Evolutionary conservation across 176 grass and related monocot genomes (phyloP), one percentile per base, ranked within the genome.

Genomic region (Tuctoria greenei): DNA sequence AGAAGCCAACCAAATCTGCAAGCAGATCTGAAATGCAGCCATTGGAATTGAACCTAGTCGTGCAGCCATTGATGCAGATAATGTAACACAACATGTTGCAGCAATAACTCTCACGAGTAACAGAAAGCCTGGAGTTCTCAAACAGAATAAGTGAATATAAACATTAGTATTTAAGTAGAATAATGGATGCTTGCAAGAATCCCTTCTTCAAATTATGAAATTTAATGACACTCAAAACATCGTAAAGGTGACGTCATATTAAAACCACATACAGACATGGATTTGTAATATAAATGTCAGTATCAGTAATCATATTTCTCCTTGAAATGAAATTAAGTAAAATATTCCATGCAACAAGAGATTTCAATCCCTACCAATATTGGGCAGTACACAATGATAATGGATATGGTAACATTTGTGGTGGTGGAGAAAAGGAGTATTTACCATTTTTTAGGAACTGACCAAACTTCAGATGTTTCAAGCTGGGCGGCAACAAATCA

Each of bases 1-100:
- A 18, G 78, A 89, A 35, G 94, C 83, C 60, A 97, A 62, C 94
- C 94, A 97, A 55, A 91, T 86, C 61, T 97, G 94, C 78, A 93
- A 83, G 73, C 94, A 97, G 40, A 97, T 97, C 63, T 97, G 90
- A 66, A 97, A 97, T 63, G 88, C 94, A 75, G 94, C 94, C 94
- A 97, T 97, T 55, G 77, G 78, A 79, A 79, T 82, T 67, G 94
- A 77, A 44, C 94, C 94, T 50, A 79, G 78, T 11, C 89, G 86
- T 45, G 91, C 90, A 34, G 91, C 94, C 84, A 97, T 80, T 42
- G 90, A 97, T 39, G 94, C 90, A n/a, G 90, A 82, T 41, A 97
- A 40, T 74, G 94, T 97, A 50, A 97, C 94, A 54, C 94, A 97
- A 52, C 60, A 97, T 66, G 90, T 93, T 73, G 83, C 94, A 7